Percentiles rank a stretch among this genome's conserved stretches.
Conservation (phyloP, 1,139 yeast genomes). For the Protomyces pachydermus region DNA sequence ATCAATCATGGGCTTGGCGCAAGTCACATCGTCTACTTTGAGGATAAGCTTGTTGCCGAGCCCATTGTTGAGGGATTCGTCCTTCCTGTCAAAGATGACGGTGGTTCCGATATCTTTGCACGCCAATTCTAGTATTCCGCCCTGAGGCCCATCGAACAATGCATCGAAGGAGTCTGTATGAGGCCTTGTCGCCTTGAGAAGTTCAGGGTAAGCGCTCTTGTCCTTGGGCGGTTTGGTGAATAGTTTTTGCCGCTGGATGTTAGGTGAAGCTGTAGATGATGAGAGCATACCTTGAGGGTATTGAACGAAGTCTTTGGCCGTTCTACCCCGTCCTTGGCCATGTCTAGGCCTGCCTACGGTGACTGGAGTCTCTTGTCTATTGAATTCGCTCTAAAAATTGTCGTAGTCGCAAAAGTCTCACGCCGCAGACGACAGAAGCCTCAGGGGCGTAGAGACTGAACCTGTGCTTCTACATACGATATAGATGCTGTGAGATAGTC, state of each 20-base stretch:
- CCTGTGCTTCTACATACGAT: no score
- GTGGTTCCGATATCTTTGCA: slow-evolving; percentile 84
- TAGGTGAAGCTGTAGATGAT: slow-evolving; percentile 35
- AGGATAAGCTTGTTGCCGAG: slow-evolving; percentile 65
- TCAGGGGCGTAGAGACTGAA: no score
- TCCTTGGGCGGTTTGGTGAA: slow-evolving; percentile 88
- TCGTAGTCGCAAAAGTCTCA: not conserved
- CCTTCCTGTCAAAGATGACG: slow-evolving; percentile 75
- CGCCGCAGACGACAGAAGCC: not conserved
- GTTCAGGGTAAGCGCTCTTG: slow-evolving; percentile 71
- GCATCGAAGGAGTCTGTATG: slow-evolving; percentile 97
- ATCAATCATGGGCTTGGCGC: slow-evolving; percentile 75
- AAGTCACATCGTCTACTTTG: slow-evolving; percentile 78
- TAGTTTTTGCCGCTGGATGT: slow-evolving; percentile 80
- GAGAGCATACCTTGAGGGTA: slow-evolving; percentile 4
- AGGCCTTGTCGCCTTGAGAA: slow-evolving; percentile 85
- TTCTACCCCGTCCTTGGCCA: not conserved
- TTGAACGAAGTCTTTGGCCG: slow-evolving; percentile 24
- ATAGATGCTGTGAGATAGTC: no score
- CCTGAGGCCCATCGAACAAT: slow-evolving; percentile 58
- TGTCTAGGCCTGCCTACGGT: not conserved
- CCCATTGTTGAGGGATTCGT: slow-evolving; percentile 46
- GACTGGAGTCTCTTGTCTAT: not conserved
- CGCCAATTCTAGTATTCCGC: slow-evolving; percentile 79
- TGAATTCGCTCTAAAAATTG: not conserved